Percentiles rank a stretch among this genome's conserved stretches.
Conservation (phyloP, 2,329 filamentous ascomycete genomes). For the Sarocladium brachiariae region DNA sequence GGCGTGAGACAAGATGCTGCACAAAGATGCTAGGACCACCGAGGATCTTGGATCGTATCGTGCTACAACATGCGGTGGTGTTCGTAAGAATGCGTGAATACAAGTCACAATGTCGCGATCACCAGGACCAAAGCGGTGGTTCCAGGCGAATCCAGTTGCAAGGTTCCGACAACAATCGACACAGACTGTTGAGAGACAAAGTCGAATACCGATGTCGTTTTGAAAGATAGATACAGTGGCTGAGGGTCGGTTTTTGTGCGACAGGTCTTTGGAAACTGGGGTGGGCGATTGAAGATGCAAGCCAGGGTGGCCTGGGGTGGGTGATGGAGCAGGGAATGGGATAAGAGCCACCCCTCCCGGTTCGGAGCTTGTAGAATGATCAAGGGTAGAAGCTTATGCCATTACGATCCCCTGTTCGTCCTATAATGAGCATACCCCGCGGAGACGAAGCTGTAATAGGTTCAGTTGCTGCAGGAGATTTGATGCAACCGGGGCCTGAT, state of each 20-base stretch:
- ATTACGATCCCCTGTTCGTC: conserved; percentile 9
- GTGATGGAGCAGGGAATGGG: conserved; percentile 6
- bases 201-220: not conserved
- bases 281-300: conserved; percentile 9
- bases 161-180: not conserved
- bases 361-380: conserved; percentile 9
- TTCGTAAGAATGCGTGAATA: not conserved
- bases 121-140: not conserved
- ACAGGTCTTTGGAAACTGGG: conserved; percentile 7
- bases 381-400: conserved; percentile 10
- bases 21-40: conserved; percentile 40
- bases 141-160: not conserved
- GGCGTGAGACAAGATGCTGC: conserved; percentile 45
- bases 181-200: not conserved
- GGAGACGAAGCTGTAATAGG: conserved; percentile 6
- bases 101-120: not conserved
- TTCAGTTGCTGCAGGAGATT: conserved; percentile 3
- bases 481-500: not conserved
- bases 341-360: conserved; percentile 8
- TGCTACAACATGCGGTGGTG: conserved; percentile 45
- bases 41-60: conserved; percentile 35
- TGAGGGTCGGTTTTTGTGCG: conserved; percentile 10
- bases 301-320: conserved; percentile 8
- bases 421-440: conserved; percentile 9
- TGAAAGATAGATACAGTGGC: conserved; percentile 4